Base-by-base conservation (phyloP, 352 stramenopile genomes). In the Phytopythium oedochilum region DNA sequence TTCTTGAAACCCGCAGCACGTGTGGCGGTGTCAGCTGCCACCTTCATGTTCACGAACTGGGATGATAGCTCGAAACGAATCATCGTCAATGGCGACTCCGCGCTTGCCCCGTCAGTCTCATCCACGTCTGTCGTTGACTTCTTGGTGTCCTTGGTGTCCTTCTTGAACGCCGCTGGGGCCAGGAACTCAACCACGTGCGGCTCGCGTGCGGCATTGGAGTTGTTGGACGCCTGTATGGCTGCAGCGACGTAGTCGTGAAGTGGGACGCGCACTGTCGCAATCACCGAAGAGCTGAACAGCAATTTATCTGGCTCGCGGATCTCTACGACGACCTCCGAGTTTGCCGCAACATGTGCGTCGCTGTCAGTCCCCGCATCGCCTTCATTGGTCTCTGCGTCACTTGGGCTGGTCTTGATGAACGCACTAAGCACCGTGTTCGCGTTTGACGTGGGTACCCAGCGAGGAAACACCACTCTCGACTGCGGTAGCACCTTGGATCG, bases 221-320 rank as follows among this genome's bases (percentile, higher is more conserved):
- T 58, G 52, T 44, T 59, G 10, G 61, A 43, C 31, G 53, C 47
- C 32, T 70, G 73, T 35, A 82, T 68, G 17, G 68, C 63, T 44
- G 70, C 64, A 34, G 59, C 54, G 35, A 80, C 61, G 26, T 89
- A 83, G 31, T 75, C 65, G 17, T 68, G 58, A 34, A 92, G 60
- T 10, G 76, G 75, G 50, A 92, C 59, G 2, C 50, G 63, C 14
- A 66, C 71, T 5, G 63, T 73, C 20, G 75, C 77, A 11, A 92
- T 57, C 34, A 89, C 39, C 1, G 82, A 87, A 0, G 82, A 92
- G 1, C 79, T 78, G 43, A 92, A 92, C 11, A 89, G 55, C 34
- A 89, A 58, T 31, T 74, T 81, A 49, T 90, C 81, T 17, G 73
- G 64, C 66, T 92, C 82, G 48, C 82, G 74, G 26, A 92, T 72